Base-by-base conservation (phyloP, 495 filamentous ascomycete genomes). In the Penicillium diatomitis region DNA sequence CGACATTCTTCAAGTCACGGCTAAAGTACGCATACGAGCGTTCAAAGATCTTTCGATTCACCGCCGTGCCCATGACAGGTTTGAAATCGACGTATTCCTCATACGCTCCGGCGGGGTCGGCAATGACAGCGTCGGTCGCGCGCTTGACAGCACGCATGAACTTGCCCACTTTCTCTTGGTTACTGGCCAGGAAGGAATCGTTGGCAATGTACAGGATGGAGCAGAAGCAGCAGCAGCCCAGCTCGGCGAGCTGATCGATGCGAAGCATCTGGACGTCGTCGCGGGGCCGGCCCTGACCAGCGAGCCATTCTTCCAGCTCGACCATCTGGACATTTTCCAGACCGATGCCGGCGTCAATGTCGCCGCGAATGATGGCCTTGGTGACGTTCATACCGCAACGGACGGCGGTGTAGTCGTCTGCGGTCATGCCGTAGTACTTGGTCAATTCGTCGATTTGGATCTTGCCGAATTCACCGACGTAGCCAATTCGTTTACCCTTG, bases 141-240 rank as follows among this genome's bases (percentile, higher is more conserved):
- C 74, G 76, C 66, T 86, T 84, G 55, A 83, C 75, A 50, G 79
- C 81, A 10, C 73, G 69, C 73, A 85, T 77, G 66, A 82, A 80
- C 38, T 74, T 75, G 29, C 61, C 48, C 1, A 83, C 68, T 51
- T 82, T 74, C 33, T 80, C 80, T 0, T 72, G 70, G 64, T 84
- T 80, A 45, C 74, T 67, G 29, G 73, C 65, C 38, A 85, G 62
- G 72, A 86, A 86, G 38, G 59, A 57, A 60, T 85, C 80, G 60
- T 85, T 82, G 55, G 71, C 78, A 46, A 86, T 86, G 72, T 86
- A 86, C 38, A 86, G 71, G 60, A 85, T 84, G 2, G 79, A 80
- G 69, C 81, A 84, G 75, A 85, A 85, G 71, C 82, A 86, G 76
- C 83, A 85, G 69, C 83, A 85, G 47, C 83, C 82, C 31, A 85